Evolutionary conservation across 768 basidiomycete species (phyloP).

Genomic region (Tulasnella sp.): DNA sequence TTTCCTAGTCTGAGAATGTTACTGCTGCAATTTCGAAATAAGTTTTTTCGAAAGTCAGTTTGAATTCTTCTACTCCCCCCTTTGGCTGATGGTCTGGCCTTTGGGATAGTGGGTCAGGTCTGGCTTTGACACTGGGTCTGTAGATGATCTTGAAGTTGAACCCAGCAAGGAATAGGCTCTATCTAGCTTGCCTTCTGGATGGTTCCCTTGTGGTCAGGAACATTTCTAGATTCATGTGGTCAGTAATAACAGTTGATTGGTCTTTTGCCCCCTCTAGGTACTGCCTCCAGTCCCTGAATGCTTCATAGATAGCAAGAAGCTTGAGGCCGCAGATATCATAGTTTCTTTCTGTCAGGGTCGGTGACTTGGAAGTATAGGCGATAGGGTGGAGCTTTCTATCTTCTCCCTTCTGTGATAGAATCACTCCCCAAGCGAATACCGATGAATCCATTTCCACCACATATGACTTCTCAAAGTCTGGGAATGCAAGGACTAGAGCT

Average conservation of each 20-base stretch:
- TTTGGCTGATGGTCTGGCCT: not conserved
- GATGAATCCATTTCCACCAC: not conserved
- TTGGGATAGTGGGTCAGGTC: not conserved
- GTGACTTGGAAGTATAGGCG: not conserved
- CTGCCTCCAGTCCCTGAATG: not conserved
- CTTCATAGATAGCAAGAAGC: not conserved
- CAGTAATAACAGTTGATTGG: not conserved
- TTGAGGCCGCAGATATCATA: not conserved
- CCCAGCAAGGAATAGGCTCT: not conserved
- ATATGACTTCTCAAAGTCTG: not conserved
- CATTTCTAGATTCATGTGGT: constrained; percentile 18
- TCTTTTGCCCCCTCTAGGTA: not conserved
- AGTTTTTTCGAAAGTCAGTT: too few species aligned
- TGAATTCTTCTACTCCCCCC: too few species aligned
- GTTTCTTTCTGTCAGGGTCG: not conserved
- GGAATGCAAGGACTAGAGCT: not conserved
- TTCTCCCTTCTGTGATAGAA: not conserved
- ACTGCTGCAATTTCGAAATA: too few species aligned
- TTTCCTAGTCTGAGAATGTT: too few species aligned
- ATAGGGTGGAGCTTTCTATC: not conserved
- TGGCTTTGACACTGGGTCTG: not conserved
- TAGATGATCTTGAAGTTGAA: not conserved
- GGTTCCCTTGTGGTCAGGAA: constrained; percentile 11
- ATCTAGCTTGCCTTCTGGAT: not conserved
- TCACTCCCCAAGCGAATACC: not conserved